Conservation (phyloP, 1,284 basidiomycete genomes). For the Sporisorium scitamineum region DNA sequence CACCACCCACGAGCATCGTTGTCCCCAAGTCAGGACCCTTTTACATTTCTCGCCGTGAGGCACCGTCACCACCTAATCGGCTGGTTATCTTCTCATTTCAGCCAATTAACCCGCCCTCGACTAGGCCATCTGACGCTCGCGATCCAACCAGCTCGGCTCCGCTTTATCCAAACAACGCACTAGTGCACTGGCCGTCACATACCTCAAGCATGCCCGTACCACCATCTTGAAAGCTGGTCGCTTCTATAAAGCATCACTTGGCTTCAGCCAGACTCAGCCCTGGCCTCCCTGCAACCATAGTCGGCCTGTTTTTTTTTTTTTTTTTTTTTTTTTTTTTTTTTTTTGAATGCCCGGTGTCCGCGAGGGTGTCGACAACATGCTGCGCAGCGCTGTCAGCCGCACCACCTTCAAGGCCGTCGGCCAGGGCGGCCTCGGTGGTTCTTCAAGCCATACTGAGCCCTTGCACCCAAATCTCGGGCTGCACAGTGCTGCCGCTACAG, state of each 20-base stretch:
- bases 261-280: too few species aligned
- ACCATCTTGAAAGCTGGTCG: slow-evolving; percentile 4
- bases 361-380: slow-evolving; percentile 14
- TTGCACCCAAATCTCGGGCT: slow-evolving; percentile 59
- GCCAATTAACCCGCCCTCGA: neutral
- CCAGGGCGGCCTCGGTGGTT: slow-evolving; percentile 33
- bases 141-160: neutral
- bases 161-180: neutral
- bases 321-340: too few species aligned
- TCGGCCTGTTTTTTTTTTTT: too few species aligned
- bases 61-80: neutral
- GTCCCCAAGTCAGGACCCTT: neutral
- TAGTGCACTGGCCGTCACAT: neutral
- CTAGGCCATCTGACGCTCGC: neutral
- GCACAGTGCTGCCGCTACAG: slow-evolving; percentile 61
- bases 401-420: slow-evolving; percentile 48
- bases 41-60: neutral
- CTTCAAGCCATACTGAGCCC: slow-evolving; percentile 21
- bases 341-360: neutral
- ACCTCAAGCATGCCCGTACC: slow-evolving; percentile 16
- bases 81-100: neutral
- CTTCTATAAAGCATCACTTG: slow-evolving; percentile 1
- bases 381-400: slow-evolving; percentile 46
- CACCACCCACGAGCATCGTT: neutral
- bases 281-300: neutral